Base-by-base conservation (phyloP, 768 basidiomycete species). In the Lactifluus echinatus region DNA sequence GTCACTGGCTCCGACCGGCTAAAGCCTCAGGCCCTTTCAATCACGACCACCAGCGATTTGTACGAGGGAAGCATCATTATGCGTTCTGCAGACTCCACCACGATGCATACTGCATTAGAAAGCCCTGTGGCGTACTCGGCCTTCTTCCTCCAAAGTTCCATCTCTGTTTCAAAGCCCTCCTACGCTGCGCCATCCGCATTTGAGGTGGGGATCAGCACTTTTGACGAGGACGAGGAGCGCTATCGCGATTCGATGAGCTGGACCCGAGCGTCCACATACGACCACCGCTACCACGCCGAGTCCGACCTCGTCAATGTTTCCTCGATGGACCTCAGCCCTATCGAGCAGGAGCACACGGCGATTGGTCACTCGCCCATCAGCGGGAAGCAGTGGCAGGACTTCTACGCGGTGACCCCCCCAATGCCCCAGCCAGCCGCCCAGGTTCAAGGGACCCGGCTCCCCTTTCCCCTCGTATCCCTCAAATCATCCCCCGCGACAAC, bases 401-500 rank as follows among this genome's bases (percentile, higher is more conserved):
- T 55, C 17, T 53, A 50, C 51, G 19, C 31, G 2, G 40, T 55
- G 44, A 55, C 51, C 11, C 40, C 44, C 1, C 46, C 53, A 10
- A 39, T 47, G 12, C 50, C 50, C 14, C 50, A 37, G 33, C 40
- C 52, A n/a, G n/a, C n/a, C n/a, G n/a, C n/a, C 4, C 60, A 51
- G 8, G 44, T 49, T 21, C 59, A 53, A 34, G 29, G 57, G 24
- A 23, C 49, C 34, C 45, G 48, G 23, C 49, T 60, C 19, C 53
- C 62, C 46, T 64, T 64, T 55, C 62, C 64, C 2, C 48, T 64
- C 36, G 28, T 33, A 12, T 45, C 58, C 46, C 52, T 60, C 34
- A 52, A 55, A 17, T 60, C 68, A 21, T 62, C 67, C 43, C 67
- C 66, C 55, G 63, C 68, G 23, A 66, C 66, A 10, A 63, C 66